Evolutionary conservation across 306 rosid genomes (phyloP).

Genomic region (Amphicarpaea edgeworthii): DNA sequence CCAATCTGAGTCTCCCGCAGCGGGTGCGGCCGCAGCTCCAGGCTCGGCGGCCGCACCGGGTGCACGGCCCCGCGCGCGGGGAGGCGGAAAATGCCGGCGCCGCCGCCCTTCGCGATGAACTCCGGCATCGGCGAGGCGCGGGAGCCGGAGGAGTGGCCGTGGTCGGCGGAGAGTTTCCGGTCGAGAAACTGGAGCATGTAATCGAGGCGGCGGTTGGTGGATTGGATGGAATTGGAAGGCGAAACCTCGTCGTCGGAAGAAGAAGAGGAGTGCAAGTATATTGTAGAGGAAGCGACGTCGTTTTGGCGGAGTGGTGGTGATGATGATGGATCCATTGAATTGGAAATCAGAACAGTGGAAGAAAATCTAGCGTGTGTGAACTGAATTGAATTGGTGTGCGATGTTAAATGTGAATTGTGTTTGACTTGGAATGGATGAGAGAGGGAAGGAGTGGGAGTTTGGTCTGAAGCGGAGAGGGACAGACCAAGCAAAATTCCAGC

Average conservation of each 20-base stretch:
- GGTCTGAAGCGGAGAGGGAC: constrained; percentile 8
- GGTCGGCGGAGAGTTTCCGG: constrained; percentile 67
- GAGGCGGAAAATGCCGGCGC: constrained; percentile 65
- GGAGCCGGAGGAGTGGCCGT: constrained; percentile 3
- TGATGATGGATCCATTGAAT: constrained; percentile 40
- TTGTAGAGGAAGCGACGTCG: constrained; percentile 28
- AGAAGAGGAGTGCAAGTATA: constrained; percentile 41
- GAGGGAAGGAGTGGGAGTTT: constrained; percentile 18
- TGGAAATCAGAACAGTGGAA: constrained; percentile 8
- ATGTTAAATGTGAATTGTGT: not conserved
- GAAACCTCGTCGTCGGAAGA: constrained; percentile 63
- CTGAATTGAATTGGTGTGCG: constrained; percentile 5
- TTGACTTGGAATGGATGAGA: constrained; percentile 30
- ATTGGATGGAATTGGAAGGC: constrained; percentile 60
- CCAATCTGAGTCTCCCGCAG: constrained; percentile 89
- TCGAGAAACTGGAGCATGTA: constrained; percentile 92
- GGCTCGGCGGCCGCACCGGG: constrained; percentile 80
- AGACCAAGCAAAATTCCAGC: constrained; percentile 15
- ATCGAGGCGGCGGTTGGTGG: constrained; percentile 83
- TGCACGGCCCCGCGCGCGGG: constrained; percentile 76
- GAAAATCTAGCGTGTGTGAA: constrained; percentile 31
- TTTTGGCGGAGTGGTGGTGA: constrained; percentile 13
- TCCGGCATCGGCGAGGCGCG: constrained; percentile 60
- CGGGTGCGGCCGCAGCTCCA: constrained; percentile 86
- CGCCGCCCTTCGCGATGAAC: constrained; percentile 80